Evolutionary conservation across 1,139 yeast genomes (phyloP).

Genomic region (Nakaseomyces kungkrabaensis): DNA sequence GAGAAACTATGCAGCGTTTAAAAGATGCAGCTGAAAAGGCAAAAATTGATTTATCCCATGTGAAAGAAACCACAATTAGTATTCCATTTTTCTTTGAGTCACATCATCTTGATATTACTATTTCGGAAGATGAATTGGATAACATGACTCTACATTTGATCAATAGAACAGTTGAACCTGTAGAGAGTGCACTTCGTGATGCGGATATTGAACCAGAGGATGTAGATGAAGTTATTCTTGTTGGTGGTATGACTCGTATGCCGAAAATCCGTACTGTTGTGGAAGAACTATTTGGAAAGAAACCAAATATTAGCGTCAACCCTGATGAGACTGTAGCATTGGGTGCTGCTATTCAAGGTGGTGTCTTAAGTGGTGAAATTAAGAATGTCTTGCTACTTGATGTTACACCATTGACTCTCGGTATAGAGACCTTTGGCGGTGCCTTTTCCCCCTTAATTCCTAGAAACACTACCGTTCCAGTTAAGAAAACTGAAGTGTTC

Average conservation of each 20-base stretch:
- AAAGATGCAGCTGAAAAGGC: constrained; percentile 64
- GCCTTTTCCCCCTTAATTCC: constrained; percentile 68
- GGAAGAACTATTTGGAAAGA: constrained; percentile 43
- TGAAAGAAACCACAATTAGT: constrained; percentile 44
- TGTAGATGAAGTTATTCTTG: constrained; percentile 61
- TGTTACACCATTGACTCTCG: constrained; percentile 70
- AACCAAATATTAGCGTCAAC: constrained; percentile 57
- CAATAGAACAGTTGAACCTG: constrained; percentile 53
- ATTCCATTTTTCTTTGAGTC: constrained; percentile 50
- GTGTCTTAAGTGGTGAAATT: constrained; percentile 59
- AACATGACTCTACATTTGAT: constrained; percentile 52
- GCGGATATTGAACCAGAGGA: constrained; percentile 55
- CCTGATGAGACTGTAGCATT: constrained; percentile 82
- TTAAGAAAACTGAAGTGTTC: constrained; percentile 58
- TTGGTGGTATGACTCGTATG: constrained; percentile 85
- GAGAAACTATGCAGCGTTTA: constrained; percentile 45
- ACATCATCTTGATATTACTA: constrained; percentile 40
- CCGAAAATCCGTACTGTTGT: constrained; percentile 58
- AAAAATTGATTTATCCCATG: constrained; percentile 62
- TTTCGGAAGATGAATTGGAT: constrained; percentile 59
- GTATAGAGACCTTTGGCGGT: constrained; percentile 78
- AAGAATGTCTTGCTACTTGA: constrained; percentile 65
- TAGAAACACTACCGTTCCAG: constrained; percentile 67
- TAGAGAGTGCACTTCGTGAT: constrained; percentile 57
- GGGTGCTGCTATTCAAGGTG: constrained; percentile 82